Evolutionary conservation across 2,329 filamentous ascomycete species (phyloP).

Genomic region (Gnomoniopsis sp.): DNA sequence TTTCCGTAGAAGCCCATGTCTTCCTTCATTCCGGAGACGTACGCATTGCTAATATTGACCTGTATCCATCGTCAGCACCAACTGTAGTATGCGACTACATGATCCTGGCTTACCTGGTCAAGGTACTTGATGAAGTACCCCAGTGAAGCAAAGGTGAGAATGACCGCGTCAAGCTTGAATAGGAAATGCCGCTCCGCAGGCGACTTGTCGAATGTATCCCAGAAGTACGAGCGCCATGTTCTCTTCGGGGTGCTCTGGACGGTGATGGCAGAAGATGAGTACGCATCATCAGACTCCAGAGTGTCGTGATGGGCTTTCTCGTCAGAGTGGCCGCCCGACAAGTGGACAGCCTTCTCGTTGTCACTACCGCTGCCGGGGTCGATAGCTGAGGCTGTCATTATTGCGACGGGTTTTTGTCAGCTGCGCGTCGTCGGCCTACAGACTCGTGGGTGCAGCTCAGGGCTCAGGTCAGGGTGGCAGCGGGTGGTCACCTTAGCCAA

Average conservation of each 20-base stretch:
- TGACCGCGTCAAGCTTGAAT: conserved; percentile 30
- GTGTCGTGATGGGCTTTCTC: not conserved
- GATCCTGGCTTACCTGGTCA: conserved; percentile 25
- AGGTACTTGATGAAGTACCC: conserved; percentile 44
- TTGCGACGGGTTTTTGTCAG: not conserved
- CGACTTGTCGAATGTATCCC: conserved; percentile 42
- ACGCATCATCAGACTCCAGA: not conserved
- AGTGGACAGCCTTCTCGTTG: not conserved
- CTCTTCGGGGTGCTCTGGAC: conserved; percentile 29
- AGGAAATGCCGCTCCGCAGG: conserved; percentile 30
- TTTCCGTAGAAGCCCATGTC: conserved; percentile 38
- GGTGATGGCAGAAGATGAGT: not conserved
- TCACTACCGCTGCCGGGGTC: not conserved
- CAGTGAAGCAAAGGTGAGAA: conserved; percentile 35
- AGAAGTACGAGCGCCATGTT: conserved; percentile 46
- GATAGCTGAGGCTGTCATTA: not conserved
- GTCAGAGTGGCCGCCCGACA: not conserved
- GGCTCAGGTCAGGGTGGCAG: not conserved
- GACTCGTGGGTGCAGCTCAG: not conserved
- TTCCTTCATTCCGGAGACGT: conserved; percentile 44
- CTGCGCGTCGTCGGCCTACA: not conserved
- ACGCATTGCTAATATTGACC: conserved; percentile 39
- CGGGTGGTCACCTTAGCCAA: not conserved
- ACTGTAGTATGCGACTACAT: not conserved
- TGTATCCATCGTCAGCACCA: not conserved